phyloP scores from a whole-genome alignment of 768 basidiomycete genomes.

The Suillus variegatus region DNA sequence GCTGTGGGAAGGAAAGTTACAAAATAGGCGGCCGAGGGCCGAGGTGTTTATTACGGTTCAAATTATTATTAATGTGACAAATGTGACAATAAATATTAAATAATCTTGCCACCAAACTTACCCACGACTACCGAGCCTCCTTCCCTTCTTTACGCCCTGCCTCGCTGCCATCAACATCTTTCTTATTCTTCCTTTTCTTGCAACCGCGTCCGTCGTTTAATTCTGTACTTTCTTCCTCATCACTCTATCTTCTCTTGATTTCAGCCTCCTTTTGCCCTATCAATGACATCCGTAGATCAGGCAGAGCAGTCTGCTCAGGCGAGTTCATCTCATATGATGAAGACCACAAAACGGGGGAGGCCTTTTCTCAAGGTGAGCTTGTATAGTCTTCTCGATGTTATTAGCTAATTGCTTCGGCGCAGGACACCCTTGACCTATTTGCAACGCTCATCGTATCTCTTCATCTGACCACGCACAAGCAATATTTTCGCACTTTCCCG shows the following conservation, averaged over 20 bases:
- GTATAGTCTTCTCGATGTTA: slow-evolving; percentile 1
- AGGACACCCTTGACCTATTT: slow-evolving; percentile 99
- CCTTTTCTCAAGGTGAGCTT: slow-evolving; percentile 82
- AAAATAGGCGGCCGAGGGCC: slow-evolving; percentile 19
- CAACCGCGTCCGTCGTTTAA: slow-evolving; percentile 18
- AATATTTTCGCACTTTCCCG: slow-evolving; percentile 93
- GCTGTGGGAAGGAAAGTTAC: slow-evolving; percentile 14
- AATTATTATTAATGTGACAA: slow-evolving; percentile 20
- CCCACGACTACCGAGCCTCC: slow-evolving; percentile 31
- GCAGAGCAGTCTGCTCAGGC: slow-evolving; percentile 44
- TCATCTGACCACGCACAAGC: slow-evolving; percentile 84
- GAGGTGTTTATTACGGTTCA: slow-evolving; percentile 2
- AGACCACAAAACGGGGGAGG: slow-evolving; percentile 93
- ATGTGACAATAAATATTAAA: slow-evolving; percentile 28
- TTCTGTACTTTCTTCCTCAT: slow-evolving; percentile 25
- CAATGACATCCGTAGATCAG: slow-evolving; percentile 44
- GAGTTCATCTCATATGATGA: slow-evolving; percentile 94
- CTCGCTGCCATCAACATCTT: slow-evolving; percentile 24
- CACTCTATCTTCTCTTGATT: slow-evolving; percentile 9
- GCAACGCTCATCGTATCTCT: slow-evolving; percentile 96
- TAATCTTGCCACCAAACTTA: slow-evolving; percentile 16
- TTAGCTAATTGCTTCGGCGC: not conserved
- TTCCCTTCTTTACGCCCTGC: slow-evolving; percentile 16
- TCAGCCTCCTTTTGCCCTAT: slow-evolving; percentile 23
- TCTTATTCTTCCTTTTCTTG: slow-evolving; percentile 31